Percentiles rank a stretch among this genome's conserved stretches.
phyloP scores from a whole-genome alignment of 1,139 yeast genomes.

The Chernovozyma aurita region DNA sequence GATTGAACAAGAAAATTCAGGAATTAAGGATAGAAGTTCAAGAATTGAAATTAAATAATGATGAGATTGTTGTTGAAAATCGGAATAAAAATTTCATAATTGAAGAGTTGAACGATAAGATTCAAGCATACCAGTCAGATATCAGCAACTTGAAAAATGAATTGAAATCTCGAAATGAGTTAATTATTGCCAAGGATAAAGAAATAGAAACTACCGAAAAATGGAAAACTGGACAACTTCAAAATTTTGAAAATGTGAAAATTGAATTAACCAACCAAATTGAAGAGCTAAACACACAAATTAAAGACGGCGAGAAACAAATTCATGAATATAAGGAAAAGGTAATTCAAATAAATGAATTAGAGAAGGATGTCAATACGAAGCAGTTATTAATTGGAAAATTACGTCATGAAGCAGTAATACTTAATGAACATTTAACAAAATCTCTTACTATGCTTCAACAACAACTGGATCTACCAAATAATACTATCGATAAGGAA shows the following conservation, averaged over 20 bases:
- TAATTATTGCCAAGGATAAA: conserved; percentile 5
- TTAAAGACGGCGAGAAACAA: conserved; percentile 13
- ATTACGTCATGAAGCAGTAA: conserved; percentile 92
- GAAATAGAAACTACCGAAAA: conserved; percentile 10
- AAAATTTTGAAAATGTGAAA: conserved; percentile 9
- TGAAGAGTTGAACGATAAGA: conserved; percentile 41
- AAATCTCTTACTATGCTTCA: conserved; percentile 79
- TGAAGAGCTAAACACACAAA: conserved; percentile 9
- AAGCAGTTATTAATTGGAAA: conserved; percentile 83
- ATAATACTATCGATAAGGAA: conserved; percentile 78
- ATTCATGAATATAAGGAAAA: conserved; percentile 14
- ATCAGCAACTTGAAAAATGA: conserved; percentile 4
- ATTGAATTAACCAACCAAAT: conserved; percentile 9
- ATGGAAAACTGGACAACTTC: conserved; percentile 17
- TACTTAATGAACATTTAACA: conserved; percentile 86
- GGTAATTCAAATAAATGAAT: conserved; percentile 16
- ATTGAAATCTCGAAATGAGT: neutral
- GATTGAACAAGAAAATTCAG: conserved; percentile 29
- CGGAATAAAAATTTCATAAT: conserved; percentile 38
- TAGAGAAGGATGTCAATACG: conserved; percentile 47
- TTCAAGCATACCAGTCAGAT: conserved; percentile 20
- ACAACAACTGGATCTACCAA: conserved; percentile 61
- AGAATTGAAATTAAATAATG: conserved; percentile 43
- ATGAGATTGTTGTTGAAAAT: conserved; percentile 45
- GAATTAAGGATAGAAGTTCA: conserved; percentile 40